These are phyloP conservation scores for Irpex sp. DNA, from an alignment of 1,284 basidiomycete species.

Conservation along the genomic window DNA sequence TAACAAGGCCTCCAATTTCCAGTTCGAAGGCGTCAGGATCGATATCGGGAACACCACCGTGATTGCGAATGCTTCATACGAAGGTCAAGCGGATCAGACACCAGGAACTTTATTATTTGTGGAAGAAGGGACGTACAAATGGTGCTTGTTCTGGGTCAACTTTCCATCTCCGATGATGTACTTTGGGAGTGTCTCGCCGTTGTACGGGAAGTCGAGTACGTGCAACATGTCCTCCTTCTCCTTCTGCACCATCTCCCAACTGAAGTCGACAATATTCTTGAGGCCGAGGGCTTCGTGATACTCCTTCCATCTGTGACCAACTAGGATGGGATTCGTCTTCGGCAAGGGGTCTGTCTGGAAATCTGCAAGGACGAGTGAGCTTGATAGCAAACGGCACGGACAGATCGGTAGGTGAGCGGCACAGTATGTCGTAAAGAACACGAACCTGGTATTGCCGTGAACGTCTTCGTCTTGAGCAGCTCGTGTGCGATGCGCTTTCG, in stretches of 20 bases:
- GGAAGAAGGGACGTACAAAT: slow-evolving; percentile 35
- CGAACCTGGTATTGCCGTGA: slow-evolving; percentile 39
- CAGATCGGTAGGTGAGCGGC: not conserved
- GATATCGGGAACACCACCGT: slow-evolving; percentile 45
- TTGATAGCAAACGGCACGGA: not conserved
- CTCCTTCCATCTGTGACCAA: slow-evolving; percentile 52
- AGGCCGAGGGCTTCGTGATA: slow-evolving; percentile 51
- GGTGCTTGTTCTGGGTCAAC: slow-evolving; percentile 43
- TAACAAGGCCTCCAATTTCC: slow-evolving; percentile 48
- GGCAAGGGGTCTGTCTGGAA: slow-evolving; percentile 50
- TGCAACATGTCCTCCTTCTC: slow-evolving; percentile 54
- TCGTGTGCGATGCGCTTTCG: slow-evolving; percentile 38
- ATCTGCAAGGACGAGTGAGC: slow-evolving; percentile 25
- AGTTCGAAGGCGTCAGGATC: slow-evolving; percentile 40
- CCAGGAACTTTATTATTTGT: not conserved
- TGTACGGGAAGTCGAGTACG: slow-evolving; percentile 51
- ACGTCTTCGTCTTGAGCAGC: slow-evolving; percentile 38
- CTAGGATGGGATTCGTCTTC: slow-evolving; percentile 47
- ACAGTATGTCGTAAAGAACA: not conserved
- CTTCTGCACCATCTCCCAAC: slow-evolving; percentile 49
- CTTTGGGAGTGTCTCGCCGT: slow-evolving; percentile 43
- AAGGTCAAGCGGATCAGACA: not conserved
- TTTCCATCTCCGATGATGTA: slow-evolving; percentile 38
- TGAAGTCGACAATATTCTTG: slow-evolving; percentile 42
- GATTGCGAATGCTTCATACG: slow-evolving; percentile 39